Base-by-base conservation (phyloP, 139 green algal genomes). In the Tetradesmus lagerheimii region DNA sequence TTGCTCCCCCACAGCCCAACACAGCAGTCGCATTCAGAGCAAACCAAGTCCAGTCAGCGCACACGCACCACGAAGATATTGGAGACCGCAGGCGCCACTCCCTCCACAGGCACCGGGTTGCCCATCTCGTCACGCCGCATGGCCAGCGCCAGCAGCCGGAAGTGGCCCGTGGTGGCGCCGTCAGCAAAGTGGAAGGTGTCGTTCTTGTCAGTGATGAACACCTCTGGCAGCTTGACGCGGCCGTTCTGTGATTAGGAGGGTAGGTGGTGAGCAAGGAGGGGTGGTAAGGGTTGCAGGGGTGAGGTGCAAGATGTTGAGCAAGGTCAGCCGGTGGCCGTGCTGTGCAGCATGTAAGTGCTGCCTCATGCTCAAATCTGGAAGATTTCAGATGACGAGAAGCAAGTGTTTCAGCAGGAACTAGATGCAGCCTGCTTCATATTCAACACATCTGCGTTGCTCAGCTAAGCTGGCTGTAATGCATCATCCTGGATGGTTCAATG, bases 191-290 rank as follows among this genome's bases (percentile, higher is more conserved):
- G 91, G 57, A 93, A 94, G 0, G 93, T 94, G 89, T 95, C 93
- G 57, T 94, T 94, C 89, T 94, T 94, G 78, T 94, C 92, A 2
- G 83, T 93, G 35, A 95, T 74, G 38, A 67, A 89, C 50, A 95
- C 37, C 43, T 94, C 92, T 29, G 92, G 93, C 80, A 95, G 91
- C 78, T 92, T 91, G 31, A 82, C 89, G n/a, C 83, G 71, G 1
- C 93, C 93, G 67, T 93, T 91, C 87, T 92, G 47, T 20, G 12
- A 14, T 62, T 12, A n/a, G n/a, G n/a, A n/a, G n/a, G n/a, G n/a
- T n/a, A n/a, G n/a, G n/a, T n/a, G 47, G 71, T 47, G 43, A 64
- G 71, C 88, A 38, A 47, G 8, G 12, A 20, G 47, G 2, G 12
- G 47, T 16, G 4, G 12, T 1, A 16, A 62, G 20, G 4, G 8